Percentiles rank a stretch among this genome's conserved stretches.
These are phyloP conservation scores for Cryptosporidium parvum DNA, from an alignment of 169 alveolate genomes.

Conservation along the genomic window DNA sequence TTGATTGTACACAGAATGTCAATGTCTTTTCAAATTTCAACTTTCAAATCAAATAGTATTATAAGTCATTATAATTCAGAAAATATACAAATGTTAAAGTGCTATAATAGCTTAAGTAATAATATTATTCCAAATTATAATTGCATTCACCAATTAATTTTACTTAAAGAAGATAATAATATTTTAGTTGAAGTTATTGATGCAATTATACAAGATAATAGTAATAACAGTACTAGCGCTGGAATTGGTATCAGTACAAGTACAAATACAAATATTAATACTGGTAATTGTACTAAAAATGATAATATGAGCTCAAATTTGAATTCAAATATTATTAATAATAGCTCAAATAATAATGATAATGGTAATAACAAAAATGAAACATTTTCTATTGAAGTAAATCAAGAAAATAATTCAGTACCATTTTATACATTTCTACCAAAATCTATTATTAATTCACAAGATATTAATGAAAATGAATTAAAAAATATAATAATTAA, in stretches of 20 bases:
- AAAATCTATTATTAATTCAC: not conserved
- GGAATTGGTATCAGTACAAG: not conserved
- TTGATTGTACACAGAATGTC: slow-evolving; percentile 59
- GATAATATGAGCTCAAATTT: too few species aligned
- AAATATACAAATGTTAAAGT: slow-evolving; percentile 45
- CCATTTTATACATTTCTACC: not conserved
- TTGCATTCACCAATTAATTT: slow-evolving; percentile 33
- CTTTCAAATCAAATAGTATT: not conserved
- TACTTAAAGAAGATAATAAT: slow-evolving; percentile 58
- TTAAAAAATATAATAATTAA: not conserved
- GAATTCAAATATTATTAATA: slow-evolving; percentile 1
- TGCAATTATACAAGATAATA: slow-evolving; percentile 1
- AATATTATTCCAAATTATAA: slow-evolving; percentile 16
- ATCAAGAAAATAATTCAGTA: not conserved
- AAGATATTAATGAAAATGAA: not conserved
- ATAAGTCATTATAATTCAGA: slow-evolving; percentile 45
- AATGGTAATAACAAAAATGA: too few species aligned
- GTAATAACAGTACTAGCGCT: not conserved
- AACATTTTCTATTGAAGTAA: not conserved
- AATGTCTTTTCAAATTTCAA: slow-evolving; percentile 65
- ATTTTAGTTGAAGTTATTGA: slow-evolving; percentile 53
- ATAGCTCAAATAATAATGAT: not conserved
- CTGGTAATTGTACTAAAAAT: not conserved
- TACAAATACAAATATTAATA: not conserved
- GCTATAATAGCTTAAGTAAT: slow-evolving; percentile 5